A percentile compares a stretch with the other conserved stretches of the same genome.
phyloP scores from a whole-genome alignment of 1,139 yeast genomes.

The Zhuliangozyma blackwelliae region DNA sequence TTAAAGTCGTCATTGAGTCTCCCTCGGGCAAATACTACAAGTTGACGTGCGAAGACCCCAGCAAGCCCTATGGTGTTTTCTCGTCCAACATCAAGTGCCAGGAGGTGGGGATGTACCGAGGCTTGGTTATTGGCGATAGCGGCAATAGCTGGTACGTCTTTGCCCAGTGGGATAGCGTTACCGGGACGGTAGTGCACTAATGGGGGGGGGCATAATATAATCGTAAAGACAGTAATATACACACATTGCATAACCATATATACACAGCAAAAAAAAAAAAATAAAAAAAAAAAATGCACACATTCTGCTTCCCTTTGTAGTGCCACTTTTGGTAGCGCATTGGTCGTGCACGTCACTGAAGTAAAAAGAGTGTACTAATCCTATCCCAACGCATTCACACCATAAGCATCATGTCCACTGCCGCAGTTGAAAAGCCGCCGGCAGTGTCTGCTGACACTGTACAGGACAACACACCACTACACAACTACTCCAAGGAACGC shows the following conservation, averaged over 20 bases:
- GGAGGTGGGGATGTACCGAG: constrained; percentile 80
- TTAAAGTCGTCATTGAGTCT: constrained; percentile 67
- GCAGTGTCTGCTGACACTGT: no score
- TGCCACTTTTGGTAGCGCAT: no score
- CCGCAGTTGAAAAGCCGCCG: no score
- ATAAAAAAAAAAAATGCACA: no score
- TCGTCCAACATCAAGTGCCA: constrained; percentile 54
- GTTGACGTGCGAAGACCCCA: constrained; percentile 36
- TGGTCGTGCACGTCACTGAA: no score
- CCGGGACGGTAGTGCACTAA: constrained; percentile 1
- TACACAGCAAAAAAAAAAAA: no score
- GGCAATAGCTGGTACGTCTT: constrained; percentile 86
- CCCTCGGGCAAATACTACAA: constrained; percentile 80
- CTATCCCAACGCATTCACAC: no score
- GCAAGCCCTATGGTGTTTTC: constrained; percentile 51
- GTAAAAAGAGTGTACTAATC: no score
- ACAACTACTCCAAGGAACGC: constrained; percentile 50
- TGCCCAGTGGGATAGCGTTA: constrained; percentile 81
- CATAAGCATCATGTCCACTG: no score
- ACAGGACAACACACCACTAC: constrained; percentile 1
- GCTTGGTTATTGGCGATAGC: constrained; percentile 73
- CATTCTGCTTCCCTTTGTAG: no score
- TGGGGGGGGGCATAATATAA: background rate
- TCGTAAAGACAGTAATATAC: background rate
- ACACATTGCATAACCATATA: no score